A percentile compares a stretch with the other conserved stretches of the same genome.
phyloP scores from a whole-genome alignment of 768 basidiomycete genomes.

The Nevesoporus exiguus region DNA sequence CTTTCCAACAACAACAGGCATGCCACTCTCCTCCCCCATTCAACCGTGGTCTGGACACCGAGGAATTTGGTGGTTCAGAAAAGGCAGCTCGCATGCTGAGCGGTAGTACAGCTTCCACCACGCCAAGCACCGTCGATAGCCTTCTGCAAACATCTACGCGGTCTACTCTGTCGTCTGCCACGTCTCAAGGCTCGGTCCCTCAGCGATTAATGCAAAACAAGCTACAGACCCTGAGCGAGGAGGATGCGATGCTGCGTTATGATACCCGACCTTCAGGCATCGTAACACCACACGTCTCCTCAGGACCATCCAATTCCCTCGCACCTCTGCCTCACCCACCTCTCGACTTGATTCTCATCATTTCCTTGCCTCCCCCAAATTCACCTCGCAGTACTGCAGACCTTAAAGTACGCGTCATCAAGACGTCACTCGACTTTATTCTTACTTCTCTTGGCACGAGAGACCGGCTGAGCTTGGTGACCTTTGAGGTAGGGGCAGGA shows the following conservation, averaged over 20 bases:
- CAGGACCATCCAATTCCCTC: constrained; percentile 76
- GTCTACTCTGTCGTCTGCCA: constrained; percentile 71
- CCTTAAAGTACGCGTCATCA: constrained; percentile 87
- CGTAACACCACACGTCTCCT: constrained; percentile 68
- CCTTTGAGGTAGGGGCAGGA: constrained; percentile 84
- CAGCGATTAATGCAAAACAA: constrained; percentile 41
- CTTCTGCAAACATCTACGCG: constrained; percentile 63
- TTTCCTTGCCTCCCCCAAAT: constrained; percentile 77
- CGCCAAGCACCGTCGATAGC: constrained; percentile 58
- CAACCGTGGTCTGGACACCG: constrained; percentile 50
- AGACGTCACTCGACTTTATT: constrained; percentile 82
- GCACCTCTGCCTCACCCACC: constrained; percentile 81
- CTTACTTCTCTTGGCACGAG: constrained; percentile 69
- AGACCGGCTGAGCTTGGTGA: constrained; percentile 87
- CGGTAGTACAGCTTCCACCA: constrained; percentile 61
- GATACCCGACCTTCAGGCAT: constrained; percentile 47
- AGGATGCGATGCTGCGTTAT: constrained; percentile 61
- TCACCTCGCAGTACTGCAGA: constrained; percentile 74
- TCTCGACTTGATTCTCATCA: constrained; percentile 87
- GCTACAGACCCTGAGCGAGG: constrained; percentile 66
- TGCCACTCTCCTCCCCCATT: constrained; percentile 30
- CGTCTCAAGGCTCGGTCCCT: constrained; percentile 58
- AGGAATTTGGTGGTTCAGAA: constrained; percentile 74
- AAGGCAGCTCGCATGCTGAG: constrained; percentile 81
- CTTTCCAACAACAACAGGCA: constrained; percentile 59